Conservation (phyloP, 1,284 basidiomycete genomes). For the Pseudomicrostroma phylloplanum region DNA sequence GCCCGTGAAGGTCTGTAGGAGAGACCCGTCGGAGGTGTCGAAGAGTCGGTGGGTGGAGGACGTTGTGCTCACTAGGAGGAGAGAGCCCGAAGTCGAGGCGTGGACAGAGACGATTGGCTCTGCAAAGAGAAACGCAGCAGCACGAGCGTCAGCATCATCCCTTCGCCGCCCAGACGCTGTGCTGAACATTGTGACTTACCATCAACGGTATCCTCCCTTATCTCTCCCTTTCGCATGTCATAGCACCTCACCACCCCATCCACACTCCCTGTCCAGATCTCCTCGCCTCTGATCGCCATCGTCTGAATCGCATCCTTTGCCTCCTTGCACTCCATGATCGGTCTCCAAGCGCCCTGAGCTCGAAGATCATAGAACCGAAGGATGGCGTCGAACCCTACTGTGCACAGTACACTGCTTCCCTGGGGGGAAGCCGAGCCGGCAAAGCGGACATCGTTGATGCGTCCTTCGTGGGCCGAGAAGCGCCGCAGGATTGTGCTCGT, state of each 20-base stretch:
- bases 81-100: background rate
- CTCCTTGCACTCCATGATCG: conserved; percentile 86
- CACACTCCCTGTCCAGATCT: conserved; percentile 70
- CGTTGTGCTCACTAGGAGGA: conserved; percentile 2
- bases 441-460: conserved; percentile 83
- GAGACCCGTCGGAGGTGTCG: conserved; percentile 72
- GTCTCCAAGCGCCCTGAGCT: conserved; percentile 54
- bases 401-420: conserved; percentile 23
- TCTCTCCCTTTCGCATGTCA: conserved; percentile 83
- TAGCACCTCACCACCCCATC: conserved; percentile 88
- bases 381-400: conserved; percentile 34
- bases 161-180: too few species aligned
- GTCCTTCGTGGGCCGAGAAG: conserved; percentile 78
- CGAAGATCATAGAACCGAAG: conserved; percentile 55
- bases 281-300: conserved; percentile 60
- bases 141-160: background rate
- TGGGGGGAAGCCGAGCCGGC: conserved; percentile 16
- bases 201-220: conserved; percentile 80
- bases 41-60: conserved; percentile 67
- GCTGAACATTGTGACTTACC: too few species aligned
- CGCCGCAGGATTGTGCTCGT: conserved; percentile 73
- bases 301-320: conserved; percentile 70
- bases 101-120: conserved; percentile 57
- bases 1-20: conserved; percentile 77
- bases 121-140: conserved; percentile 46